A percentile compares a stretch with the other conserved stretches of the same genome.
These are phyloP conservation scores for Yamadazyma siamensis DNA, from an alignment of 1,139 yeast genomes.

Conservation along the genomic window DNA sequence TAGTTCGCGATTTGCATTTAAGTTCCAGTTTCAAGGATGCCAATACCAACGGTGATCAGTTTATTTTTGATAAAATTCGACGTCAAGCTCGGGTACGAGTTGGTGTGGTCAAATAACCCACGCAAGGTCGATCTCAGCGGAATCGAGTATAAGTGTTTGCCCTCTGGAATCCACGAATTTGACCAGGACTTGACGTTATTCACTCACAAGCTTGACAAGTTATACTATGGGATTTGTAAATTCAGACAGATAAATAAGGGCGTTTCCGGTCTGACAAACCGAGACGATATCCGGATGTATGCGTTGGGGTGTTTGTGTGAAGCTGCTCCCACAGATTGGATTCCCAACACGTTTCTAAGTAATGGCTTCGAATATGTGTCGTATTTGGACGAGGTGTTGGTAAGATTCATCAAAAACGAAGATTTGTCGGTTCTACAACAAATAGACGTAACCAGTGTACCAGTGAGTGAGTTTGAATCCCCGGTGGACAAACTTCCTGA, in stretches of 20 bases:
- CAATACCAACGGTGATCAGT: conserved; percentile 20
- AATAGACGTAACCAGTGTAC: conserved; percentile 11
- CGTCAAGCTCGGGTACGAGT: conserved; percentile 56
- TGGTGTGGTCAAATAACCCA: conserved; percentile 49
- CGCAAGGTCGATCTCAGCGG: conserved; percentile 27
- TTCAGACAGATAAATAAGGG: conserved; percentile 24
- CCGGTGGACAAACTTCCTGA: conserved; percentile 30
- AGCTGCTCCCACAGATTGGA: conserved; percentile 37
- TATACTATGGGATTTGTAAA: conserved; percentile 37
- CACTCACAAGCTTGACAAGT: conserved; percentile 27
- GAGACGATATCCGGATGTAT: conserved; percentile 60
- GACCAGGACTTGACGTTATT: conserved; percentile 43
- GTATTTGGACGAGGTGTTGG: conserved; percentile 41
- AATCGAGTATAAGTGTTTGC: conserved; percentile 71
- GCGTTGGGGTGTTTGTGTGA: conserved; percentile 64
- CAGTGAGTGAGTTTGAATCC: conserved; percentile 4
- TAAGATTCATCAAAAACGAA: conserved; percentile 28
- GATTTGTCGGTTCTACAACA: conserved; percentile 20
- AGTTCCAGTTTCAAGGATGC: not conserved
- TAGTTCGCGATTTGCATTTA: not conserved
- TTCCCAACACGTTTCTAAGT: conserved; percentile 48
- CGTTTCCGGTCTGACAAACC: conserved; percentile 23
- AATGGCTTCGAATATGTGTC: conserved; percentile 58
- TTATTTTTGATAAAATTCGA: conserved; percentile 64
- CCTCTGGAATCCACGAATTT: conserved; percentile 78